A percentile compares a stretch with the other conserved stretches of the same genome.
phyloP scores from a whole-genome alignment of 2,329 filamentous ascomycete species.

The Colletotrichum sp. region DNA sequence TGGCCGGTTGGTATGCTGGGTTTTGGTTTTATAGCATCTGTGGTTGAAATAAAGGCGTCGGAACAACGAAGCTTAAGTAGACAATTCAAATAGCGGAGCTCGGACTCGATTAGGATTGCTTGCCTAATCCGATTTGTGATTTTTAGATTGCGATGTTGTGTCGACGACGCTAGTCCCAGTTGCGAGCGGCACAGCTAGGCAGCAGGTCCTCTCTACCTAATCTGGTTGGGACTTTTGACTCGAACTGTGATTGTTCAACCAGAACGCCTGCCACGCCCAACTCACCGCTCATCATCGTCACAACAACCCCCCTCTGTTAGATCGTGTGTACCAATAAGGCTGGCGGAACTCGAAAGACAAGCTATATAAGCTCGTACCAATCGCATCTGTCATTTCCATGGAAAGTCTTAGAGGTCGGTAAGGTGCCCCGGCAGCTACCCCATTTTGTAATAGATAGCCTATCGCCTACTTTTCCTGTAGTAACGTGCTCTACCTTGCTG shows the following conservation, averaged over 20 bases:
- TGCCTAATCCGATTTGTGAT: not conserved
- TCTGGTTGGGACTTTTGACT: not conserved
- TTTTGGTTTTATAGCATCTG: not conserved
- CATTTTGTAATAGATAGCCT: too few relatives aligned
- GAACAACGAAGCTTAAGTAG: not conserved
- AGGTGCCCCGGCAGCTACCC: not conserved
- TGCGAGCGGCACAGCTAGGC: not conserved
- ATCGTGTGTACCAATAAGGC: not conserved
- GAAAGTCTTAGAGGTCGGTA: fast-evolving
- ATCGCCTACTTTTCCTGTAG: too few relatives aligned
- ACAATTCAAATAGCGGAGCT: not conserved
- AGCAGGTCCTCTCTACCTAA: not conserved
- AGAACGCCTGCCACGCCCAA: not conserved
- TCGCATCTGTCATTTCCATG: not conserved
- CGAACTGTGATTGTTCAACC: not conserved
- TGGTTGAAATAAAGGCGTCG: not conserved
- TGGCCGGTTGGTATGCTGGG: not conserved
- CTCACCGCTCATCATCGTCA: not conserved
- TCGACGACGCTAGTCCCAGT: not conserved
- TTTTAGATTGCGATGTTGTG: not conserved
- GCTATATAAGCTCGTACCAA: not conserved
- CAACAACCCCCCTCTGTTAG: not conserved
- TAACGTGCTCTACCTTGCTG: too few relatives aligned
- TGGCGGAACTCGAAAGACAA: not conserved
- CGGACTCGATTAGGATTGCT: not conserved